Evolutionary conservation across 352 stramenopile species (phyloP).

Genomic region (Globisporangium cederbergense): DNA sequence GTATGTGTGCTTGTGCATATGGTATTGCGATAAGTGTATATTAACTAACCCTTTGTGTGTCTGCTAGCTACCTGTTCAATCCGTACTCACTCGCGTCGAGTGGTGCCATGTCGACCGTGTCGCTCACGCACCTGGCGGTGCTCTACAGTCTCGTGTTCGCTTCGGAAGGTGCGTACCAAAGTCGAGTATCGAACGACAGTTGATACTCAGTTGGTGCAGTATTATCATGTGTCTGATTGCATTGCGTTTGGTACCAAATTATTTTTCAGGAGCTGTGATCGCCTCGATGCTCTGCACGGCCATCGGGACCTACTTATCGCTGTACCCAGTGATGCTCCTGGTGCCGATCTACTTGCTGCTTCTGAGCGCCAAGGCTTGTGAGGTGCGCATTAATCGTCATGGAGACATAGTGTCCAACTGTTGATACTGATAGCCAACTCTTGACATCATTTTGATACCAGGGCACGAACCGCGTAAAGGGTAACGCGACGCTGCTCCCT

Average conservation of each 20-base stretch:
- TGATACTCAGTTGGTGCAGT: background rate
- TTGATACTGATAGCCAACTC: background rate
- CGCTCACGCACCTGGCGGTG: conserved; percentile 58
- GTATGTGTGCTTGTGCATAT: conserved; percentile 19
- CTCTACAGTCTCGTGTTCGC: conserved; percentile 74
- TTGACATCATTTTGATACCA: background rate
- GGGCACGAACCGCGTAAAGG: background rate
- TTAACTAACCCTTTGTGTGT: background rate
- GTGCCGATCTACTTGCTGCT: conserved; percentile 54
- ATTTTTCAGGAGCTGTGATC: conserved; percentile 32
- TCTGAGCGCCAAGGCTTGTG: conserved; percentile 17
- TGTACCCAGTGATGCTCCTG: conserved; percentile 70
- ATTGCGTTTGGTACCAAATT: background rate
- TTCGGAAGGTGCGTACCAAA: conserved; percentile 35
- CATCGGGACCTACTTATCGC: conserved; percentile 59
- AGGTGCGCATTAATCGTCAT: conserved; percentile 1
- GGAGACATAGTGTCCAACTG: background rate
- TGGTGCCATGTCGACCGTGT: conserved; percentile 67
- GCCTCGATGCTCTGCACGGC: conserved; percentile 52
- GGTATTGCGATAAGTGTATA: background rate
- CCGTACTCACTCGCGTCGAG: conserved; percentile 69
- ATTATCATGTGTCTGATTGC: background rate
- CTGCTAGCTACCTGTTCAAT: conserved; percentile 62
- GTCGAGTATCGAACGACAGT: too few relatives aligned
- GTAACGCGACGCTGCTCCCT: conserved; percentile 6